Base-by-base conservation (phyloP, 2,329 filamentous ascomycete species). In the Ophiocordyceps robertsii region DNA sequence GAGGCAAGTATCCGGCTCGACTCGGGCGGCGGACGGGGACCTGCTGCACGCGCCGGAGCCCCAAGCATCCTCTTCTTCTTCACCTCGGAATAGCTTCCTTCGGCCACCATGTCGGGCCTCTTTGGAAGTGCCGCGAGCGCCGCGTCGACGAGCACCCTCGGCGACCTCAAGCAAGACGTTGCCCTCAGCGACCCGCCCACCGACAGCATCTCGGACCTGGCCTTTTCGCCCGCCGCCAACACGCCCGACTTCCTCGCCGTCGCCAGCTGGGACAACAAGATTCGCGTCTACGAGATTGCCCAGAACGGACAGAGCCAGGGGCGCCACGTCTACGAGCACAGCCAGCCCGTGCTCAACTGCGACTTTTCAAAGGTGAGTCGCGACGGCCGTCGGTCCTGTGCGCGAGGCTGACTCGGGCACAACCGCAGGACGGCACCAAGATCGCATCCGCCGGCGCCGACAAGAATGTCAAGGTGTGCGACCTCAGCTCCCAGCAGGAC, bases 181-280 rank as follows among this genome's bases (percentile, higher is more conserved):
- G 73, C 82, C 42, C 70, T 98, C 43, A 74, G 68, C 46, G 75
- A 81, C 49, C 84, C 84, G 13, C 92, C 92, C 19, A 81, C 86
- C 52, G 92, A 98, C 65, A 85, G 84, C 62, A 83, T 96, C 56
- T 89, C 89, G 31, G 86, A 88, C 58, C 73, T 98, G 46, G 70
- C 78, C 39, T 98, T 95, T 67, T 89, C 83, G 13, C 78, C 82
- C 56, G 71, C 56, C 56, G 66, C 47, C 56, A 69, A 59, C 55
- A 62, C 55, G 38, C 59, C 61, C 56, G 87, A 96, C 54, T 84
- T 93, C 59, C 72, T 98, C 16, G 88, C 90, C 21, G 85, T 95
- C 31, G 71, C 87, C 39, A 95, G 87, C 54, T 98, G 92, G 92
- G 92, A 98, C 66, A 94, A 93, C 69, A 94, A 95, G 62, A 87